Evolutionary conservation across 2,329 filamentous ascomycete species (phyloP).

Genomic region (Eutypella sp.): DNA sequence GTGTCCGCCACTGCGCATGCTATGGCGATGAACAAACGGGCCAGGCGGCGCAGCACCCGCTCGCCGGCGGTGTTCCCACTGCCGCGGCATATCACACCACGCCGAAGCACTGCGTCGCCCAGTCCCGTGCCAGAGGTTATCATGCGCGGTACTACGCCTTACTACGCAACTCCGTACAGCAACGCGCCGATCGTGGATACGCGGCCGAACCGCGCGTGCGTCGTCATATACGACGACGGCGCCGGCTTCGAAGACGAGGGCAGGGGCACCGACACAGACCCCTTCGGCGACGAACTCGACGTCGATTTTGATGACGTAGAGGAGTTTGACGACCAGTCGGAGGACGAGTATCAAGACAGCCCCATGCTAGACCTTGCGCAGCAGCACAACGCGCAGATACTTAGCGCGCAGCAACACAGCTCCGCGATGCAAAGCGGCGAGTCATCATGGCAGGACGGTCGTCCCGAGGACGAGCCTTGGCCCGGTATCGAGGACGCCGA

Average conservation of each 20-base stretch:
- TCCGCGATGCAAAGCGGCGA: constrained; percentile 8
- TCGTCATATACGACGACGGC: constrained; percentile 25
- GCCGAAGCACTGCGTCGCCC: constrained; percentile 45
- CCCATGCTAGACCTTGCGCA: constrained; percentile 27
- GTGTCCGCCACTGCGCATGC: constrained; percentile 19
- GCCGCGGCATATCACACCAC: constrained; percentile 43
- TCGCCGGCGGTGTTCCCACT: constrained; percentile 45
- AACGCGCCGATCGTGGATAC: constrained; percentile 47
- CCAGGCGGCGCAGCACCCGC: constrained; percentile 40
- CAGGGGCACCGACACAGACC: constrained; percentile 26
- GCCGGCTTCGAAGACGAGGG: constrained; percentile 19
- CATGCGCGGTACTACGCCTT: constrained; percentile 46
- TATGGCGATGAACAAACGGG: constrained; percentile 31
- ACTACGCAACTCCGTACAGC: constrained; percentile 71
- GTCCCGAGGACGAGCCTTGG: constrained; percentile 52
- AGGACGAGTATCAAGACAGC: constrained; percentile 20
- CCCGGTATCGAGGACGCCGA: constrained; percentile 53
- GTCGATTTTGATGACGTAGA: constrained; percentile 26
- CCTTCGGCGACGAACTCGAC: constrained; percentile 32
- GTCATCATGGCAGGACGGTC: constrained; percentile 12
- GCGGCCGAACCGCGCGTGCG: constrained; percentile 24
- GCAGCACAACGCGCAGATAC: constrained; percentile 15
- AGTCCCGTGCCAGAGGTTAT: constrained; percentile 35
- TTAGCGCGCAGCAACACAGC: not conserved
- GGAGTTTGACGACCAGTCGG: constrained; percentile 14